phyloP scores from a whole-genome alignment of 768 basidiomycete genomes.

The Gymnopilus dilepis region DNA sequence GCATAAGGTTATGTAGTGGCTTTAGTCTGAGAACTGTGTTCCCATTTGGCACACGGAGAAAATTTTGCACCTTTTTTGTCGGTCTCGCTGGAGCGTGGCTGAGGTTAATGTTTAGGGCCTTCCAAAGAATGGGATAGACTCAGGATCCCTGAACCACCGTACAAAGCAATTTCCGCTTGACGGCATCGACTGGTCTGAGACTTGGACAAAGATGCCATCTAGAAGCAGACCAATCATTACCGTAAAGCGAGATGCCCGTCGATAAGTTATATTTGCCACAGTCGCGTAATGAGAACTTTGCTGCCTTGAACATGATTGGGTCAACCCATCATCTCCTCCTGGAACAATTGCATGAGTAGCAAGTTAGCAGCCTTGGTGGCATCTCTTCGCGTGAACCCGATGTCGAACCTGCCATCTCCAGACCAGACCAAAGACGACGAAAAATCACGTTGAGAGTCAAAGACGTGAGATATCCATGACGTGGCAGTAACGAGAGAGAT shows the following conservation, averaged over 20 bases:
- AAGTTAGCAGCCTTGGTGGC: background rate
- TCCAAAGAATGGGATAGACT: background rate
- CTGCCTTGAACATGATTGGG: background rate
- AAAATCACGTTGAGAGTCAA: background rate
- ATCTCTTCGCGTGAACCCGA: background rate
- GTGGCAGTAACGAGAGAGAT: background rate
- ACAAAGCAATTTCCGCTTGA: background rate
- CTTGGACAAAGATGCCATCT: background rate
- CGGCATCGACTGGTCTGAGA: background rate
- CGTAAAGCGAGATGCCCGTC: background rate
- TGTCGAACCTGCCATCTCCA: background rate
- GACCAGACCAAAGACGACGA: background rate
- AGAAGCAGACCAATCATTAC: background rate
- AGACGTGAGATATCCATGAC: background rate
- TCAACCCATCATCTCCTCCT: background rate
- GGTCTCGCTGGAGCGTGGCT: background rate
- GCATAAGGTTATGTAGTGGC: too few relatives aligned
- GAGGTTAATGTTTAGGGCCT: background rate
- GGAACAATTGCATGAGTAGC: background rate
- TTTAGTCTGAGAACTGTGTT: background rate
- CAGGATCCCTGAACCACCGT: background rate
- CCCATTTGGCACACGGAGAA: background rate
- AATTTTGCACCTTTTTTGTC: background rate
- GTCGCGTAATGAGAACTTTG: background rate
- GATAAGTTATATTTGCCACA: background rate